Base-by-base conservation (phyloP, 2,329 filamentous ascomycete genomes). In the Kalaharituber pfeilii region DNA sequence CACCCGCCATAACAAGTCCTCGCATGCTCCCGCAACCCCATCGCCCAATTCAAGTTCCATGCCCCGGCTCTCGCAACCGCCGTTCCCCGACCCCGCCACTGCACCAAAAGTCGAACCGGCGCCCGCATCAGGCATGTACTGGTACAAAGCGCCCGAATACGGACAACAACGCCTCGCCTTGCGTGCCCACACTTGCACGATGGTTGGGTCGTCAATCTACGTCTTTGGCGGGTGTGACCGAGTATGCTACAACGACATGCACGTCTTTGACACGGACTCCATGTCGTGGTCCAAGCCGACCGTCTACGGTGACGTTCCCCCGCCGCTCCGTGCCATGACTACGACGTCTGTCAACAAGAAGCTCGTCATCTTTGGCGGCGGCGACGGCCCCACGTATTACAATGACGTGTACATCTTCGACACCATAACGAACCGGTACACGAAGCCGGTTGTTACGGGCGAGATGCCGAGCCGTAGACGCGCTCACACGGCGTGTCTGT, bases 341-440 rank as follows among this genome's bases (percentile, higher is more conserved):
- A 82, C 78, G 64, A 84, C 80, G 3, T 79, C 80, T 24, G 79
- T 83, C 20, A 79, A 79, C 60, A 82, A 82, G 70, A 82, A 81
- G 66, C 71, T 84, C 26, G 75, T 84, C 44, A 73, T 84, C 1
- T 83, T 84, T 63, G 80, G 80, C 53, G 80, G 80, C 45, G 80
- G 80, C 54, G 80, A 84, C 62, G 80, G 80, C 0, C 80, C 80
- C 0, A 75, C 78, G 24, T 84, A 84, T 67, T 83, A 83, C 66
- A 83, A 83, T 63, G 79, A 83, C 62, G 75, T 84, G 20, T 82
- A 82, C 65, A 78, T 84, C 47, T 71, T 83, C n/a, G 80, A 84
- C 64, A 84, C 80, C 22, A 72, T 79, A 57, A 84, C 79, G 65
- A 81, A 80, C 65, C 74, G 77, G 20, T 84, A 80, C 79, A 75